Conservation (phyloP, 192 early-diverging fungal species). For the Dispira simplex region DNA sequence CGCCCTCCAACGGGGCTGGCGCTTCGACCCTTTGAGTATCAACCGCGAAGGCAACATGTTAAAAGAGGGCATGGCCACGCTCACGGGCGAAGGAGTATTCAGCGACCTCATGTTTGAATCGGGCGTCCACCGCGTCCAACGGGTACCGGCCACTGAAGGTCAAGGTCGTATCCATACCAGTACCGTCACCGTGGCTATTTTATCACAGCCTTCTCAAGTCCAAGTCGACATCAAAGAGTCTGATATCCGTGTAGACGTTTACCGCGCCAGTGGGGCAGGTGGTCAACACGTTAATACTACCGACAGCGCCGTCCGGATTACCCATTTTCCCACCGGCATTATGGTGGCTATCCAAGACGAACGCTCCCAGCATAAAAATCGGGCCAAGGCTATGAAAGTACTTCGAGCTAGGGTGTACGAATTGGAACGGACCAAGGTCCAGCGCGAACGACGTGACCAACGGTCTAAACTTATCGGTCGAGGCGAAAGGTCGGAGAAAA, state of each 20-base stretch:
- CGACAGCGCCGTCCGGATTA: slow-evolving; percentile 84
- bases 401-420: slow-evolving; percentile 66
- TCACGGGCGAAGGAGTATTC: slow-evolving; percentile 55
- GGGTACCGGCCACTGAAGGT: slow-evolving; percentile 61
- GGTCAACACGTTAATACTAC: slow-evolving; percentile 94
- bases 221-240: slow-evolving; percentile 47
- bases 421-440: slow-evolving; percentile 39
- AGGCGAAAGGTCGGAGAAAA: slow-evolving; percentile 67
- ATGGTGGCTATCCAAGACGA: slow-evolving; percentile 78
- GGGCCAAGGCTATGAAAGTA: slow-evolving; percentile 71
- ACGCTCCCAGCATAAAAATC: slow-evolving; percentile 89
- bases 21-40: slow-evolving; percentile 36
- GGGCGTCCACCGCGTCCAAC: slow-evolving; percentile 70
- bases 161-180: slow-evolving; percentile 65
- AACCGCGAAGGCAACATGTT: slow-evolving; percentile 16
- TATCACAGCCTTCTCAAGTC: slow-evolving; percentile 57
- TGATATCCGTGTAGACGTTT: slow-evolving; percentile 56
- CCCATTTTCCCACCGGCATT: slow-evolving; percentile 84
- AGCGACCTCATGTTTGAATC: slow-evolving; percentile 64
- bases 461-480: slow-evolving; percentile 41
- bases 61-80: slow-evolving; percentile 44
- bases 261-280: slow-evolving; percentile 65
- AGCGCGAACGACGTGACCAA: slow-evolving; percentile 35
- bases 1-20: slow-evolving; percentile 41
- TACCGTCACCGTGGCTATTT: slow-evolving; percentile 61